Conservation (phyloP, 129 eudicot species). For the carrot (Daucus carota) region DH1_v3.0 NC_030381.2:44781501-44782000, state of each 20-base stretch:
- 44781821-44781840: not conserved
- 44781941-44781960: not conserved
- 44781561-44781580: too few species aligned
- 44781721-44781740: not conserved
- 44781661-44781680: too few species aligned
- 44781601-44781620: too few species aligned
- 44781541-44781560: too few species aligned
- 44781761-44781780: not conserved
- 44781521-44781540: too few species aligned
- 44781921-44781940: not conserved
- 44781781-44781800: not conserved
- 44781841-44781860: not conserved
- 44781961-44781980: not conserved
- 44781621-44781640: too few species aligned
- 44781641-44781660: too few species aligned
- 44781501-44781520: too few species aligned
- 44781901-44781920: not conserved
- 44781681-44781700: too few species aligned
- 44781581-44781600: too few species aligned
- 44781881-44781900: not conserved
- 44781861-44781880: not conserved
- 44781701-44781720: too few species aligned
- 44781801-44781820: not conserved
- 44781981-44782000: not conserved
- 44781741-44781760: not conserved